phyloP scores from a whole-genome alignment of 1,284 basidiomycete genomes.

The Cerioporus squamosus region DNA sequence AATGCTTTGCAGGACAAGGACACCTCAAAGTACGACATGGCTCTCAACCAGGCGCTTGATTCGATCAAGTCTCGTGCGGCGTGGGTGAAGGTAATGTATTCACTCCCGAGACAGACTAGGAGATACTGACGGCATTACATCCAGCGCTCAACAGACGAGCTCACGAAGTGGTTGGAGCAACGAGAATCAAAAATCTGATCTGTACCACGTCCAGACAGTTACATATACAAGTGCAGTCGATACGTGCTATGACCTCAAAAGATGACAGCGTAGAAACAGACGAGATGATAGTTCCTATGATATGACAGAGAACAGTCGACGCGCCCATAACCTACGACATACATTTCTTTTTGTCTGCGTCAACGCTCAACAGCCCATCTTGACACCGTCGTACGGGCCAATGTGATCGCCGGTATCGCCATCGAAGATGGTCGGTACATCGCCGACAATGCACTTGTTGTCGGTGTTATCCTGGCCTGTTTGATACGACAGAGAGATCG shows the following conservation, averaged over 20 bases:
- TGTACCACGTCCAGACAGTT: no score
- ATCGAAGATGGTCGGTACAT: constrained; percentile 52
- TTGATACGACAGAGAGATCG: background rate
- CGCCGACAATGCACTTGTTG: constrained; percentile 54
- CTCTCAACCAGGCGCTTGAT: constrained; percentile 70
- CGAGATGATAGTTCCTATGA: no score
- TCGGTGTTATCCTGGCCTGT: constrained; percentile 59
- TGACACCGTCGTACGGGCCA: constrained; percentile 63
- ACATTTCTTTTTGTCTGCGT: no score
- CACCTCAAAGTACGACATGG: constrained; percentile 64
- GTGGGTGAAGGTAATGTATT: constrained; percentile 56
- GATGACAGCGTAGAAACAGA: no score
- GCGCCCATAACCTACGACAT: no score
- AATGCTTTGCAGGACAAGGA: constrained; percentile 55
- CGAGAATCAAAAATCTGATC: constrained; percentile 29
- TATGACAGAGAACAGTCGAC: no score
- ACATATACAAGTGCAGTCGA: no score
- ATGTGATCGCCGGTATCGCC: constrained; percentile 50
- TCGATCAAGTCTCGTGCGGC: constrained; percentile 59
- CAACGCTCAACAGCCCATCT: constrained; percentile 48
- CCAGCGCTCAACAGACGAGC: constrained; percentile 60
- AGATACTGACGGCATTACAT: background rate
- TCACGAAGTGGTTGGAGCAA: constrained; percentile 63
- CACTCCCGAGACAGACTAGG: background rate
- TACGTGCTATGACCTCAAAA: no score